These are phyloP conservation scores for Discostella stelligeroides DNA, from an alignment of 108 stramenopile species.

Conservation along the genomic window DNA sequence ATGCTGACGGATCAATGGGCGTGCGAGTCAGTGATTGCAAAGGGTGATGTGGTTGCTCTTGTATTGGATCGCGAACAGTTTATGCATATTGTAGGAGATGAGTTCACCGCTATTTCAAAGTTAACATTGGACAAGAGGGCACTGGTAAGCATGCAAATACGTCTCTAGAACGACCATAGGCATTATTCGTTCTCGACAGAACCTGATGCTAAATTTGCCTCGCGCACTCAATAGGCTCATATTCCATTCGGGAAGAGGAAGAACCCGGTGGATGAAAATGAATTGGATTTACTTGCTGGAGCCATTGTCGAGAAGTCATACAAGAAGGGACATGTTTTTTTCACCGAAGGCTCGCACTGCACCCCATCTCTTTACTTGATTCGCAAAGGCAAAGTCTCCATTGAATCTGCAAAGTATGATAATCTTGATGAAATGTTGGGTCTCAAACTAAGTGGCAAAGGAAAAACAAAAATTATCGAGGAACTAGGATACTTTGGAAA, in stretches of 20 bases:
- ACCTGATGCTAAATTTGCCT: not conserved
- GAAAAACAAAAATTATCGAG: slow-evolving; percentile 49
- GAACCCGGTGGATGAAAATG: slow-evolving; percentile 46
- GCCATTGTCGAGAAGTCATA: slow-evolving; percentile 56
- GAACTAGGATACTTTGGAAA: slow-evolving; percentile 71
- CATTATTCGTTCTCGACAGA: slow-evolving; percentile 10
- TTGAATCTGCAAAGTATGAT: slow-evolving; percentile 35
- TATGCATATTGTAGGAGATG: slow-evolving; percentile 55
- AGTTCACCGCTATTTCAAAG: slow-evolving; percentile 34
- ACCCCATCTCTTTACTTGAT: slow-evolving; percentile 63
- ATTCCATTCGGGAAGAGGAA: slow-evolving; percentile 50
- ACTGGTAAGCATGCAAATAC: slow-evolving; percentile 48
- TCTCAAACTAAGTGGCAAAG: slow-evolving; percentile 38
- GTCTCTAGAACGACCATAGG: not conserved
- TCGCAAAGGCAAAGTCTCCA: slow-evolving; percentile 55
- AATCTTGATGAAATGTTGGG: slow-evolving; percentile 38
- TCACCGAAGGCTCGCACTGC: slow-evolving; percentile 68
- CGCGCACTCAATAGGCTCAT: slow-evolving; percentile 2
- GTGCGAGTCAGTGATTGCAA: slow-evolving; percentile 15
- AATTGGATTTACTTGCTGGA: slow-evolving; percentile 55
- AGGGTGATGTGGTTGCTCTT: slow-evolving; percentile 43
- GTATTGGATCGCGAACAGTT: slow-evolving; percentile 56
- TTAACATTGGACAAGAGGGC: slow-evolving; percentile 55
- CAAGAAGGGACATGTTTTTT: slow-evolving; percentile 66
- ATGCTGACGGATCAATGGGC: slow-evolving; percentile 54